Evolutionary conservation across 2,329 filamentous ascomycete genomes (phyloP), one percentile per base, ranked within the genome.

Genomic region (Stagonosporopsis vannaccii): DNA sequence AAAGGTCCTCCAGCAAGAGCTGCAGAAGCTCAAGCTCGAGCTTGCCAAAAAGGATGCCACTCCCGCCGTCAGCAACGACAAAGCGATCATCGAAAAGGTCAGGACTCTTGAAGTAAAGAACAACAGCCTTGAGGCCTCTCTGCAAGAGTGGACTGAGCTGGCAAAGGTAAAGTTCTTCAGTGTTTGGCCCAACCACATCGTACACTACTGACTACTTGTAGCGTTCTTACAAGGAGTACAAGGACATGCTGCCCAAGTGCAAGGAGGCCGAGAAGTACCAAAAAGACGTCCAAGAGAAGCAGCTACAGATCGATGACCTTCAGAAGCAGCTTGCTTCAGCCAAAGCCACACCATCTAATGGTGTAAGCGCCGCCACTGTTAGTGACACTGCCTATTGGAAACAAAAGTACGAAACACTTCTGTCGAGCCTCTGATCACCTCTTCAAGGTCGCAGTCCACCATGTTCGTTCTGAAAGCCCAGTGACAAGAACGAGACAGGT

Each of bases 221-320:
- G 70, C 57, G 51, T 17, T 67, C 68, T 1, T 72, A 71, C 55
- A 47, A 55, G 8, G 60, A 70, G 49, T 73, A 70, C 49, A 65
- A 68, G 46, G 60, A 63, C 0, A 59, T 71, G 49, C 51, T 65
- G 5, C 62, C 68, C 1, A 50, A 33, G 2, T 67, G 57, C 59
- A 65, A 64, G 51, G 37, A 65, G 30, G 68, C 63, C 13, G 65
- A 68, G 5, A 42, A 66, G 36, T 46, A 54, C 25, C 60, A 61
- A n/a, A 39, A 62, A 9, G 61, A 62, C 5, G 57, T 54, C 8
- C 26, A 56, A 4, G 52, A 57, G 2, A 66, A 60, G 54, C 60
- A 65, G 4, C 35, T 46, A 8, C 42, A 62, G 42, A 66, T 71
- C 54, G 50, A 51, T 19, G 26, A 45, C 9, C 59, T 73, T 15